Evolutionary conservation across 768 basidiomycete species (phyloP), one percentile per base, ranked within the genome.

Genomic region (Leccinum obscurum): DNA sequence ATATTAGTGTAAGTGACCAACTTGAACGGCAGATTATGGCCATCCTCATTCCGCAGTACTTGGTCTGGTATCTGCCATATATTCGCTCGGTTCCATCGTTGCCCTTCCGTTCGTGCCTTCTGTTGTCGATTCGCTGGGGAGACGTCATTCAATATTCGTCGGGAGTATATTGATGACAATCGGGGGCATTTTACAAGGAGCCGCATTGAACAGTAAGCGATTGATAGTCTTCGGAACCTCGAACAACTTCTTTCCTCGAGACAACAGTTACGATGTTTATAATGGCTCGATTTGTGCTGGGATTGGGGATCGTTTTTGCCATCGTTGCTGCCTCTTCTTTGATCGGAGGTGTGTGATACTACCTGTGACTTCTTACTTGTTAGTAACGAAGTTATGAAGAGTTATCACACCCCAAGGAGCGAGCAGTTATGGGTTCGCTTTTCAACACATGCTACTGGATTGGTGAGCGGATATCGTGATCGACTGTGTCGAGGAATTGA

Each of bases 41-140:
- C 73, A 77, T 41, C 85, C 85, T 30, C 77, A 79, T 13, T 84
- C 82, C 6, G 75, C 80, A 2, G 75, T 81, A 11, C 75, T 86
- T 14, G 85, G 85, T 26, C 70, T 85, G 17, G 83, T 87, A 75
- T 80, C 80, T 7, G 75, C 85, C 0, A 79, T 83, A 64, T 86
- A 85, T 65, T 82, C 84, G 3, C 78, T 86, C 4, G 86, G 86
- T 10, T 81, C 82, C 3, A 79, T 86, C 22, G 61, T 76, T 20
- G 80, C 83, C 1, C 69, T 86, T 6, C 85, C 85, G 0, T 68
- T 83, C 15, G 59, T 20, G 9, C 51, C 66, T 8, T 51, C 2
- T 0, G 11, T 62, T 15, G 62, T 68, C 28, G 66, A 67, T 34
- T 59, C 48, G 6, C 8, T 59, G 4, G 66, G 66, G 26, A 58